Base-by-base conservation (phyloP, 1,284 basidiomycete species). In the Irpex sp. region DNA sequence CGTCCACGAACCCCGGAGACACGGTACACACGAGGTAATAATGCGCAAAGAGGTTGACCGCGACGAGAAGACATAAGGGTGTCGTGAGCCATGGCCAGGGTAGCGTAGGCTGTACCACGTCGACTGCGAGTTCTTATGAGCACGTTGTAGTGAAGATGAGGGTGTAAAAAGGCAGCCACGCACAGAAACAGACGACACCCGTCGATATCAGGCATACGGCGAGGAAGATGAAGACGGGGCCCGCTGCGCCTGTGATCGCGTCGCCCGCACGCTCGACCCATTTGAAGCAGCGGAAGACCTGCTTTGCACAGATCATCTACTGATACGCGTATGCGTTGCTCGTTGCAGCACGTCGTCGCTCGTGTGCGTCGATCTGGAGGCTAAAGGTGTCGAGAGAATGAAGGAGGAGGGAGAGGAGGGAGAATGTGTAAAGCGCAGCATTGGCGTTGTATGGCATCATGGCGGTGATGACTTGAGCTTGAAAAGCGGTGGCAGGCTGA, bases 211-310 rank as follows among this genome's bases (percentile, higher is more conserved):
- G 82, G 5, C 87, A 68, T 67, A 89, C 80, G 13, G 94, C 96
- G 26, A 96, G 78, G 0, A 77, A 82, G 59, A 98, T 85, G 75
- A 98, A 98, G 69, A 92, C 84, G 0, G 96, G 96, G 0, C 97
- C 96, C 13, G 94, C 96, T 59, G 91, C 88, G 63, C 95, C 94
- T 0, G 94, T 97, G 49, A 97, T 68, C 71, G 83, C 82, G 75
- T 97, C 94, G 4, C 86, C 94, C 56, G 79, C 77, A 56, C 86
- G 78, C 77, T 98, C 96, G 36, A 97, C 76, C 21, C 82, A 79
- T 73, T 88, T 92, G 80, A 96, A 97, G 78, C 93, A 96, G 59
- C 86, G 82, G 71, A 97, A 97, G 58, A 97, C 92, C 11, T 66
- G 65, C 59, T 65, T 61, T 11, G 71, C 70, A 62, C 69, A 72